Conservation (phyloP, 106 monocot genomes). For the Dioscorea dumetorum region DNA sequence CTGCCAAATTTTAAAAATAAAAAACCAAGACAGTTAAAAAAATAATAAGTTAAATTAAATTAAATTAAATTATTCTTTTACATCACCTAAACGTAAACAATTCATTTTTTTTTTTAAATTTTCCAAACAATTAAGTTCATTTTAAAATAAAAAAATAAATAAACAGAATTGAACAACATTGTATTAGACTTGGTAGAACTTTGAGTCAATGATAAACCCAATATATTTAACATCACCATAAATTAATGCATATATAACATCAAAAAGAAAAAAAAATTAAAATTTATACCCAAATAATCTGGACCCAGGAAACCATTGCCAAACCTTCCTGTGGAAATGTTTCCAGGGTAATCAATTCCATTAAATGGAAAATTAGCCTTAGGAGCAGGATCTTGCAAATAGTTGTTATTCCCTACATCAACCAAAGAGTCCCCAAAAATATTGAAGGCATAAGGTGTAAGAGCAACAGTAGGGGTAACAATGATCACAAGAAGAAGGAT, state of each 20-base stretch:
- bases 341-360: constrained; percentile 7
- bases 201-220: no score
- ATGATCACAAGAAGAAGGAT: neutral
- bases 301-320: neutral
- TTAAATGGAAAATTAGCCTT: constrained; percentile 4
- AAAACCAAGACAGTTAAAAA: neutral
- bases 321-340: constrained; percentile 2
- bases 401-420: constrained; percentile 9
- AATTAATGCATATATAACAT: no score
- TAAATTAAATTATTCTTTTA: no score
- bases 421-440: constrained; percentile 3
- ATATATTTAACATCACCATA: no score
- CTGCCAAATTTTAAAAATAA: neutral
- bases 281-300: neutral
- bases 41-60: no score
- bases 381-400: neutral
- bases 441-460: neutral
- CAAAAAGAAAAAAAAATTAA: no score
- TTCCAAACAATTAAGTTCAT: no score
- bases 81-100: no score
- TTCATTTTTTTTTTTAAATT: no score
- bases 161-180: no score
- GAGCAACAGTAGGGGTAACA: neutral
- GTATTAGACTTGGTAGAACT: no score
- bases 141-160: no score